Base-by-base conservation (phyloP, 2,329 filamentous ascomycete genomes). In the Calonectria pseudoturangicola region DNA sequence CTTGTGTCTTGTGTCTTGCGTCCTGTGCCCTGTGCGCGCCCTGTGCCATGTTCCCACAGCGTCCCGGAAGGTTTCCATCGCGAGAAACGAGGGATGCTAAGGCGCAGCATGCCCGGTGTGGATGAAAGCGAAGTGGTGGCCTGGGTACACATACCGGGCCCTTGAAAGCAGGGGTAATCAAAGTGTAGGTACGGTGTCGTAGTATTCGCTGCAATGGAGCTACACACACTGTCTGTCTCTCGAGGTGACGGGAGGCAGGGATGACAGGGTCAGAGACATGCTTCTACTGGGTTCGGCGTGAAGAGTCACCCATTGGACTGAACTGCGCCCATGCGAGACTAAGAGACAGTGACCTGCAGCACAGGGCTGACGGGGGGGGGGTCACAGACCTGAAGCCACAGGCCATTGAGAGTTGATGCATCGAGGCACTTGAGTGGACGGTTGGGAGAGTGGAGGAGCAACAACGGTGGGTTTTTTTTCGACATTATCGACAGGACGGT, bases 261-360 rank as follows among this genome's bases (percentile, higher is more conserved):
- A 47, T 63, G 56, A 63, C 56, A 60, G 60, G 65, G 74, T 74
- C 64, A 71, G 68, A 66, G 72, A 70, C 68, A 66, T 73, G 70
- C 71, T 76, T 78, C 77, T 66, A 75, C 58, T 76, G 73, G 76
- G 67, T 67, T 78, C 78, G 75, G 78, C 67, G 76, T 79, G 73
- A 80, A 75, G 78, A 79, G 78, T 79, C 78, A 79, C 68, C 65
- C 25, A 79, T 80, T 77, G 76, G 78, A 62, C 71, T 76, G 70
- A 43, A 71, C 50, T 74, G 73, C 54, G 73, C 54, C 54, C 39
- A 25, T 21, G 13, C 54, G 68, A 73, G 64, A 71, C 47, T 77
- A 74, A 74, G 39, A 60, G 13, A 60, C 66, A 68, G 70, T 79
- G 74, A 79, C 76, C 78, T 79, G 78, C 76, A 79, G 76, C 48